phyloP scores from a whole-genome alignment of 768 basidiomycete species.

The Leccinum aurantiacum region DNA sequence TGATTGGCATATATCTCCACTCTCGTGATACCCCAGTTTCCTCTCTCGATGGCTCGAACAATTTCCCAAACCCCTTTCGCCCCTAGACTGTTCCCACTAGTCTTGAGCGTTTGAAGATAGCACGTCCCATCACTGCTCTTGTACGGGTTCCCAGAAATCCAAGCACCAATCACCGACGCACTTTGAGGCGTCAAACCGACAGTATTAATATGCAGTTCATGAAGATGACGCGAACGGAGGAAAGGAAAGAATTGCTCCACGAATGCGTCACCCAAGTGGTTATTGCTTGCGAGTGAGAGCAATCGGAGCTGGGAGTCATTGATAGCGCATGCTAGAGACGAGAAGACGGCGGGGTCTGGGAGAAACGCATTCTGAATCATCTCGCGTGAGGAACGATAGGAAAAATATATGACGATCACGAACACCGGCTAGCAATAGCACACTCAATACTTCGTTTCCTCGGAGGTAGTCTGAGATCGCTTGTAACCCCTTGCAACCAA shows the following conservation, averaged over 20 bases:
- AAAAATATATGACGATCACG: constrained; percentile 21
- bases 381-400: neutral
- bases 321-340: constrained; percentile 47
- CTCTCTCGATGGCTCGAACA: constrained; percentile 43
- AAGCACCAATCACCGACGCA: constrained; percentile 45
- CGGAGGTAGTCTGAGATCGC: constrained; percentile 52
- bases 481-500: constrained; percentile 53
- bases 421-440: constrained; percentile 57
- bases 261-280: constrained; percentile 48
- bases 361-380: constrained; percentile 43
- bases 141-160: constrained; percentile 42
- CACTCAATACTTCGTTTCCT: constrained; percentile 44
- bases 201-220: constrained; percentile 53
- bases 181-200: constrained; percentile 46
- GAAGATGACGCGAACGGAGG: constrained; percentile 47
- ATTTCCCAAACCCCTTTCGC: constrained; percentile 46
- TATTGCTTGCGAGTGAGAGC: constrained; percentile 53
- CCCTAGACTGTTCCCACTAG: constrained; percentile 60
- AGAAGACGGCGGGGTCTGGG: constrained; percentile 36
- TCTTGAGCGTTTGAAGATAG: constrained; percentile 47
- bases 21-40: constrained; percentile 50
- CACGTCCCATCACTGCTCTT: constrained; percentile 30
- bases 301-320: constrained; percentile 52
- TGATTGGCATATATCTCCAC: constrained; percentile 54
- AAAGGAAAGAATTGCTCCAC: constrained; percentile 47